Conservation (phyloP, 441 rosid genomes). For the Populus trichocarpa region DNA sequence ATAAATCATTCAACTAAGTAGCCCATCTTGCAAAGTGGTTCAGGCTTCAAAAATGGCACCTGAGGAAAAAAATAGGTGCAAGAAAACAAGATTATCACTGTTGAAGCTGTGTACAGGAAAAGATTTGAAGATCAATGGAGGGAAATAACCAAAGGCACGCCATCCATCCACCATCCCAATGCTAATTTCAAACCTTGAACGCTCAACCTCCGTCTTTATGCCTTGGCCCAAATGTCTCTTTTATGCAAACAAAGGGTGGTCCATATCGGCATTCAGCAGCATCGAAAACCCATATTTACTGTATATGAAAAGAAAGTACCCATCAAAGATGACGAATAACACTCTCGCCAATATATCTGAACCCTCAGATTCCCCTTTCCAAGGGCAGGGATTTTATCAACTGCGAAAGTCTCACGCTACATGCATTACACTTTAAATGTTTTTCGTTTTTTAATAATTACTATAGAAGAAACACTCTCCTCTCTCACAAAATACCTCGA, state of each 20-base stretch:
- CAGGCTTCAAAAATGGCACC: not conserved
- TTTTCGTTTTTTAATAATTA: too few species aligned
- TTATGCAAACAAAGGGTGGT: not conserved
- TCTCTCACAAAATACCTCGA: too few species aligned
- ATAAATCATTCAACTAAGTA: too few species aligned
- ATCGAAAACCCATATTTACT: not conserved
- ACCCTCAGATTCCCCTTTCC: slow-evolving; percentile 3
- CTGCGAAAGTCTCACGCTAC: slow-evolving; percentile 18
- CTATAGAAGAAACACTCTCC: too few species aligned
- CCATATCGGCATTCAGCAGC: not conserved
- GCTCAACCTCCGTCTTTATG: not conserved
- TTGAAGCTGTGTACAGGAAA: not conserved
- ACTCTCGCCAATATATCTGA: not conserved
- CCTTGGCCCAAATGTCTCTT: not conserved
- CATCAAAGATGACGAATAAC: slow-evolving; percentile 15
- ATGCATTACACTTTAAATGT: too few species aligned
- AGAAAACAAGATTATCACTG: not conserved
- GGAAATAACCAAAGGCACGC: not conserved
- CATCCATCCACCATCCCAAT: not conserved
- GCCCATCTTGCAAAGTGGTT: too few species aligned
- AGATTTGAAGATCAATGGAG: not conserved
- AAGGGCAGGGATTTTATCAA: slow-evolving; percentile 2
- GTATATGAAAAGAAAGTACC: not conserved
- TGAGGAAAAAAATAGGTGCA: not conserved
- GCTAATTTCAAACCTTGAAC: not conserved